Conservation (phyloP, 2,329 filamentous ascomycete genomes). For the Pestalotiopsis sp. region DNA sequence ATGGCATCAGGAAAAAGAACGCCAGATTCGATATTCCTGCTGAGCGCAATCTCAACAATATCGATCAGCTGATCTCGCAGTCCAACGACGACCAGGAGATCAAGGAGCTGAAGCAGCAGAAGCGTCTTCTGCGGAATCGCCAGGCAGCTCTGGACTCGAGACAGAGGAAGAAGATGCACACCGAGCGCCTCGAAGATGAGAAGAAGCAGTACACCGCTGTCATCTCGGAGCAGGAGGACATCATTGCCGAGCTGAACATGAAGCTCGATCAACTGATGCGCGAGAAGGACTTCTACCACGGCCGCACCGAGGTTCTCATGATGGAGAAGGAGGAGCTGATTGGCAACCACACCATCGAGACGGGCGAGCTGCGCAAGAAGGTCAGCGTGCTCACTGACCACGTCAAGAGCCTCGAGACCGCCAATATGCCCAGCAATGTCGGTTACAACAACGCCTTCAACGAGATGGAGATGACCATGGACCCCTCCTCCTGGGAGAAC, state of each 20-base stretch:
- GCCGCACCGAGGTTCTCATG: conserved; percentile 74
- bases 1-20: conserved; percentile 98
- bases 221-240: conserved; percentile 78
- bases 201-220: conserved; percentile 85
- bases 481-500: conserved; percentile 73
- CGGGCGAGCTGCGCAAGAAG: conserved; percentile 89
- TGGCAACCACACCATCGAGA: conserved; percentile 84
- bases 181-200: conserved; percentile 92
- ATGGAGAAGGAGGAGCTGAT: conserved; percentile 93
- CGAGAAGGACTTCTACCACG: conserved; percentile 72
- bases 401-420: conserved; percentile 69
- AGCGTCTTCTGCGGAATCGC: conserved; percentile 89
- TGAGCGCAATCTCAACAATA: conserved; percentile 90
- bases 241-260: conserved; percentile 66
- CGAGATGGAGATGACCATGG: conserved; percentile 84
- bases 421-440: conserved; percentile 57
- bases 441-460: conserved; percentile 71
- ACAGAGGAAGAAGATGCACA: conserved; percentile 97
- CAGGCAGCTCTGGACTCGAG: conserved; percentile 96
- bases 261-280: conserved; percentile 70
- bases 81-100: conserved; percentile 89
- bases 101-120: conserved; percentile 98
- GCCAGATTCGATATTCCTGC: conserved; percentile 95
- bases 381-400: conserved; percentile 77
- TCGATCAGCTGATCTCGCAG: conserved; percentile 87